Evolutionary conservation across 2,329 filamentous ascomycete genomes (phyloP).

Genomic region (Sclerotinia minor): DNA sequence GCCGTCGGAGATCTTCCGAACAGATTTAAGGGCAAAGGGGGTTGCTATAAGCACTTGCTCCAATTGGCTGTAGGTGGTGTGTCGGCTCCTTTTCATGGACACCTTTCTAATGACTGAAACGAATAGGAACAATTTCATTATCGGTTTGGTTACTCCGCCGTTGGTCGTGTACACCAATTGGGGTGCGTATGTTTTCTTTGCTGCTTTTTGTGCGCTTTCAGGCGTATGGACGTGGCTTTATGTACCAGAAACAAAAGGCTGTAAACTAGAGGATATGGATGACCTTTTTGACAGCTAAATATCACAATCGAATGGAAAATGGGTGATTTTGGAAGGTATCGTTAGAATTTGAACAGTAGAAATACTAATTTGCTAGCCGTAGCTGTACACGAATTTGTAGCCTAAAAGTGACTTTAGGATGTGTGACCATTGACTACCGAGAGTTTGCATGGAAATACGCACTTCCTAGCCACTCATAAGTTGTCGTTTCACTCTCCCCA

Average conservation of each 20-base stretch:
- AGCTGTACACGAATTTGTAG: too few species aligned
- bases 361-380: too few species aligned
- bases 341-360: not conserved
- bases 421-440: too few species aligned
- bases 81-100: not conserved
- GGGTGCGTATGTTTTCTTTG: slow-evolving; percentile 58
- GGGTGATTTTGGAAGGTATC: not conserved
- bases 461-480: too few species aligned
- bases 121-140: slow-evolving; percentile 19
- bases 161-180: slow-evolving; percentile 58
- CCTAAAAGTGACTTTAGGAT: not conserved
- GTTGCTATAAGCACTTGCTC: slow-evolving; percentile 62
- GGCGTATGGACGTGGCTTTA: slow-evolving; percentile 52
- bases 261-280: slow-evolving; percentile 57
- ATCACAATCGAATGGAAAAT: not conserved
- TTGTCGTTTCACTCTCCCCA: too few species aligned
- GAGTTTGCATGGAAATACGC: not conserved
- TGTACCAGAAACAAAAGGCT: slow-evolving; percentile 51
- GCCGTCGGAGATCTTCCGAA: slow-evolving; percentile 62
- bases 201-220: slow-evolving; percentile 50
- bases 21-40: slow-evolving; percentile 60
- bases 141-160: slow-evolving; percentile 60
- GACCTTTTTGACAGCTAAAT: slow-evolving; percentile 25
- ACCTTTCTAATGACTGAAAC: not conserved
- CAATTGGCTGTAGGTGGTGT: slow-evolving; percentile 54